A percentile compares a stretch with the other conserved stretches of the same genome.
These are phyloP conservation scores for Paramecium bursaria DNA, from an alignment of 73 alveolate species.

Conservation along the genomic window DNA sequence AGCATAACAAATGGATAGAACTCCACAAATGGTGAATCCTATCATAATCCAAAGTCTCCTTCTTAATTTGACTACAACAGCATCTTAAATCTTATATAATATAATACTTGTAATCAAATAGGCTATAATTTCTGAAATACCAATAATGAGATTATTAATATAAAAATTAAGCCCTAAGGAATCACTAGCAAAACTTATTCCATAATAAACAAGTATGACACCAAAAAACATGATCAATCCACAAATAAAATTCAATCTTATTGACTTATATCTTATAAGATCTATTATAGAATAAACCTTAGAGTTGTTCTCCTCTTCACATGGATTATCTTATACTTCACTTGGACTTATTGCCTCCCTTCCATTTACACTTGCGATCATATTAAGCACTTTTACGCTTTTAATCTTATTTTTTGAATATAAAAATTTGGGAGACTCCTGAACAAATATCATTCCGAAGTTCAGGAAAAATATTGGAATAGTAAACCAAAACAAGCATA, in stretches of 20 bases:
- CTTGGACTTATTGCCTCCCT: background rate
- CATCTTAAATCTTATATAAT: constrained; percentile 10
- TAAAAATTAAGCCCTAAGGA: constrained; percentile 52
- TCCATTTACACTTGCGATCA: constrained; percentile 57
- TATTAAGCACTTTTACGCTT: constrained; percentile 49
- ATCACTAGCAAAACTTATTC: constrained; percentile 66
- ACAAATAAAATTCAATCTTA: constrained; percentile 36
- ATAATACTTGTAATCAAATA: constrained; percentile 50
- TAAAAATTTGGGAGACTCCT: constrained; percentile 65
- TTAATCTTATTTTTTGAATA: constrained; percentile 51
- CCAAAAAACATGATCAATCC: constrained; percentile 60
- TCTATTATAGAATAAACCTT: constrained; percentile 52
- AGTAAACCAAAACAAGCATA: constrained; percentile 35
- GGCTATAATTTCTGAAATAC: constrained; percentile 61
- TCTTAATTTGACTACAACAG: constrained; percentile 32
- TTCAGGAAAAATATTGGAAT: constrained; percentile 38
- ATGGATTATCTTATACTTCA: background rate
- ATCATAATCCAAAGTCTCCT: constrained; percentile 46
- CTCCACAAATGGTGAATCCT: constrained; percentile 38
- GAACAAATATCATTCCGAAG: constrained; percentile 33
- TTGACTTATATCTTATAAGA: constrained; percentile 57
- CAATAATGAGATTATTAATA: constrained; percentile 49
- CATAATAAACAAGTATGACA: constrained; percentile 64
- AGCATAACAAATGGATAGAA: constrained; percentile 30
- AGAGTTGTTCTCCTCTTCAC: constrained; percentile 22